Base-by-base conservation (phyloP, 1,284 basidiomycete genomes). In the Tilletia horrida region DNA sequence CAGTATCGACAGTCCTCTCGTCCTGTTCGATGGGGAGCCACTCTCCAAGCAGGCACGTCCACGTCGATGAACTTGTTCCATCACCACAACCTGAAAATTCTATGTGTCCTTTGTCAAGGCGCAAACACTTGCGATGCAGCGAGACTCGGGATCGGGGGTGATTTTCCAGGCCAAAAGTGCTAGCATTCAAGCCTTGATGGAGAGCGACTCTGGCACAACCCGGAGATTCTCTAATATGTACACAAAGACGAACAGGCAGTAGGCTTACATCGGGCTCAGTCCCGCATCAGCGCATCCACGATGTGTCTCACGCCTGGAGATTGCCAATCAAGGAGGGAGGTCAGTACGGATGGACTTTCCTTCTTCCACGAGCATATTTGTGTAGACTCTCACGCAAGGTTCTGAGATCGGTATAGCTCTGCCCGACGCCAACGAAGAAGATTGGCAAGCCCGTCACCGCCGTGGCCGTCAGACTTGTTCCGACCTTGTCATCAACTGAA, bases 321-420 rank as follows among this genome's bases (percentile, higher is more conserved):
- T n/a, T 21, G 25, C 27, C 62, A 62, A 23, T n/a, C 2, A 62
- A 25, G 6, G 42, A 31, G 8, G 3, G 7, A 27, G 45, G 31
- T 43, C 29, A 63, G 35, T 35, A 43, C 35, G 11, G 6, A 44
- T 42, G 35, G 1, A n/a, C n/a, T 18, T 63, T 29, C 4, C 16
- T 25, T 29, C 2, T 13, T 18, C 21, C 23, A 52, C 6, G 21
- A 13, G 14, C 29, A 44, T 18, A 18, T 21, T n/a, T 4, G 35
- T 8, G n/a, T 1, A 16, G 21, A 21, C 9, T 31, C 55, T 7
- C 16, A 43, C 79, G 73, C 55, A 81, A 69, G 65, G 78, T 76
- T 23, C 78, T 72, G 59, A 81, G 71, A 50, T 81, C 80, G 27
- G 79, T 81, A 57, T 82, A 81, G 2, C 80, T 82, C 67, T 82